These are phyloP conservation scores for Rhizomucor pusillus DNA, from an alignment of 371 early-diverging fungal species.

Conservation along the genomic window DNA sequence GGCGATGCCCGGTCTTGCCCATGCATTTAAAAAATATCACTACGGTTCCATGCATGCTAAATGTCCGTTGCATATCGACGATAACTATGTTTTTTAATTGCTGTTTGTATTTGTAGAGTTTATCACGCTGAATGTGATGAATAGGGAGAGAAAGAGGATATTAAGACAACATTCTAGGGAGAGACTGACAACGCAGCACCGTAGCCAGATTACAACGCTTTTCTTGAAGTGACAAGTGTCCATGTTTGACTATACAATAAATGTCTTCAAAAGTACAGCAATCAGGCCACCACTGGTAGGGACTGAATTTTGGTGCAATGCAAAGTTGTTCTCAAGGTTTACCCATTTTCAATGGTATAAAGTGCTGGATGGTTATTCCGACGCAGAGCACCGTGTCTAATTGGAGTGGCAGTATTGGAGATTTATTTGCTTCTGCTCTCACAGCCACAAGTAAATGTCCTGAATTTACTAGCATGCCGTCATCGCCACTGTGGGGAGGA, in stretches of 20 bases:
- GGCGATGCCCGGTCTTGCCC: no score
- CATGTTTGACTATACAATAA: slow-evolving; percentile 50
- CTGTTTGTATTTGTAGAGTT: no score
- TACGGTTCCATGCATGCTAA: no score
- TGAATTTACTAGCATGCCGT: slow-evolving; percentile 82
- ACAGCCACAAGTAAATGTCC: no score
- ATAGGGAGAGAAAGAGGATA: no score
- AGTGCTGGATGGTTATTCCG: slow-evolving; percentile 64
- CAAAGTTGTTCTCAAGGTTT: slow-evolving; percentile 38
- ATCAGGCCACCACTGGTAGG: slow-evolving; percentile 50
- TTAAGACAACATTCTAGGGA: slow-evolving; percentile 25
- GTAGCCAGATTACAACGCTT: slow-evolving; percentile 48
- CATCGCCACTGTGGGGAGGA: slow-evolving; percentile 81
- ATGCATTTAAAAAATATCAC: no score
- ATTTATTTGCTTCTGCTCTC: no score
- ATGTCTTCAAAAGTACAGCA: slow-evolving; percentile 39
- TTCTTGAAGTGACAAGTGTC: slow-evolving; percentile 48
- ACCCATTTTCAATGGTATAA: slow-evolving; percentile 50
- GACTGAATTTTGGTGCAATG: slow-evolving; percentile 53
- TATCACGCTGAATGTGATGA: no score
- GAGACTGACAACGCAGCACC: slow-evolving; percentile 42
- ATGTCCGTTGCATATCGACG: no score
- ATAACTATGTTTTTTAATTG: no score
- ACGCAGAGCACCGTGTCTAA: slow-evolving; percentile 75
- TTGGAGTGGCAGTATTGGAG: neutral